A percentile compares a stretch with the other conserved stretches of the same genome.
phyloP scores from a whole-genome alignment of 768 basidiomycete genomes.

The Naganishia onofrii region DNA sequence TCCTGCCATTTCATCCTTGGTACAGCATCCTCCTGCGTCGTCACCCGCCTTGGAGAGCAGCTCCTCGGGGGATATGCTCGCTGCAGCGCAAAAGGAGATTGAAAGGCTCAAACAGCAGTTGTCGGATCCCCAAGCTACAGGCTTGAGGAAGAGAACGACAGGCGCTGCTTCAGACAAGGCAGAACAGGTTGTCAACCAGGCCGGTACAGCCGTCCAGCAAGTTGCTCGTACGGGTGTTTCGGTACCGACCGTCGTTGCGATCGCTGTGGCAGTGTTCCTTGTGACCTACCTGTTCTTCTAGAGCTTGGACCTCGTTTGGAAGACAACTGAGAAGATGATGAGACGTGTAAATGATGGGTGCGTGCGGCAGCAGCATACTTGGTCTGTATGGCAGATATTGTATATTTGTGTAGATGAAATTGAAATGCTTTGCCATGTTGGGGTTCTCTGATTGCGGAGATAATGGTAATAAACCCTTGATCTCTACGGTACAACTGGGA shows the following conservation, averaged over 20 bases:
- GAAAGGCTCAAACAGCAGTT: slow-evolving; percentile 24
- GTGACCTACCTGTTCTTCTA: slow-evolving; percentile 30
- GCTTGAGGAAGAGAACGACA: slow-evolving; percentile 25
- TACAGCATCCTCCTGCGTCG: slow-evolving; percentile 12
- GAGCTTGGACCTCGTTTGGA: background rate
- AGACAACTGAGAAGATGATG: background rate
- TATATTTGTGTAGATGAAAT: background rate
- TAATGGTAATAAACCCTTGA: background rate
- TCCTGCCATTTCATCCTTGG: slow-evolving; percentile 13
- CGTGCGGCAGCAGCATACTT: background rate
- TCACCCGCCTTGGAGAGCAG: slow-evolving; percentile 7
- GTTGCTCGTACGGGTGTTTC: slow-evolving; percentile 18
- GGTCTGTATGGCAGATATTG: background rate
- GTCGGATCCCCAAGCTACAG: slow-evolving; percentile 12
- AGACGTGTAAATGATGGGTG: background rate
- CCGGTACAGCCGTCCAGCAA: slow-evolving; percentile 11
- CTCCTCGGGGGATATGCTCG: background rate
- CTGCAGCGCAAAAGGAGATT: slow-evolving; percentile 20
- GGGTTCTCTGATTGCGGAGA: background rate
- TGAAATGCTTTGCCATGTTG: background rate
- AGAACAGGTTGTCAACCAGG: slow-evolving; percentile 8
- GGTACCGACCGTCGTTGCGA: slow-evolving; percentile 24
- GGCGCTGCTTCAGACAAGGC: slow-evolving; percentile 4
- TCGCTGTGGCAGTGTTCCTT: slow-evolving; percentile 24
- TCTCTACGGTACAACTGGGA: too few relatives aligned